These are phyloP conservation scores for Anisodus acutangulus DNA, from an alignment of 257 asterid genomes.

Conservation along the genomic window DNA sequence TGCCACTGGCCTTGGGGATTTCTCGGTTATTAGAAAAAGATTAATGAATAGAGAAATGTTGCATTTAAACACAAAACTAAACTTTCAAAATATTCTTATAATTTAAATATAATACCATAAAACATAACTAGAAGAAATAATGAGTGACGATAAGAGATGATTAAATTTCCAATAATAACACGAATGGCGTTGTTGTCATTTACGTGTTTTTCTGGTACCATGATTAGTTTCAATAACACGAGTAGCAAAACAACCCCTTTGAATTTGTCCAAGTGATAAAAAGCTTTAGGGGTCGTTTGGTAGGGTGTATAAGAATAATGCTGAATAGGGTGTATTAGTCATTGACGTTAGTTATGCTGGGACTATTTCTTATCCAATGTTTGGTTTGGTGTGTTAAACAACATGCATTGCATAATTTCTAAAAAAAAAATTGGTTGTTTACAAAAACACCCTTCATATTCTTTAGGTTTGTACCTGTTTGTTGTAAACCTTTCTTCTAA, in stretches of 20 bases:
- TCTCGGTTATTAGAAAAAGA: background rate
- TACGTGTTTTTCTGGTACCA: background rate
- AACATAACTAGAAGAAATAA: background rate
- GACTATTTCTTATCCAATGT: too few species aligned
- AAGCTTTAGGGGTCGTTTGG: background rate
- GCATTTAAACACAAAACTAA: background rate
- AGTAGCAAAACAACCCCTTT: background rate
- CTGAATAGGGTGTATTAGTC: too few species aligned
- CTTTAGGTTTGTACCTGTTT: too few species aligned
- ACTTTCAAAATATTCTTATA: background rate
- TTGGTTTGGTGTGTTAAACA: too few species aligned
- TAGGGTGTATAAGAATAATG: too few species aligned
- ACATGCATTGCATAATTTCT: too few species aligned
- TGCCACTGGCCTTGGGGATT: background rate
- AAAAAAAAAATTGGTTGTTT: too few species aligned
- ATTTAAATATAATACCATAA: slow-evolving; percentile 11
- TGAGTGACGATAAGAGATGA: background rate
- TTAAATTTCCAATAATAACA: background rate
- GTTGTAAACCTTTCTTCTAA: too few species aligned
- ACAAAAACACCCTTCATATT: too few species aligned
- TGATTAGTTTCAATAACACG: background rate
- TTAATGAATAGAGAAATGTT: background rate
- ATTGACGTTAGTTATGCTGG: too few species aligned
- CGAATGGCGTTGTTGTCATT: background rate
- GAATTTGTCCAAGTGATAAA: background rate